These are phyloP conservation scores for Hypocreales sp. DNA, from an alignment of 2,329 filamentous ascomycete genomes.

Conservation along the genomic window DNA sequence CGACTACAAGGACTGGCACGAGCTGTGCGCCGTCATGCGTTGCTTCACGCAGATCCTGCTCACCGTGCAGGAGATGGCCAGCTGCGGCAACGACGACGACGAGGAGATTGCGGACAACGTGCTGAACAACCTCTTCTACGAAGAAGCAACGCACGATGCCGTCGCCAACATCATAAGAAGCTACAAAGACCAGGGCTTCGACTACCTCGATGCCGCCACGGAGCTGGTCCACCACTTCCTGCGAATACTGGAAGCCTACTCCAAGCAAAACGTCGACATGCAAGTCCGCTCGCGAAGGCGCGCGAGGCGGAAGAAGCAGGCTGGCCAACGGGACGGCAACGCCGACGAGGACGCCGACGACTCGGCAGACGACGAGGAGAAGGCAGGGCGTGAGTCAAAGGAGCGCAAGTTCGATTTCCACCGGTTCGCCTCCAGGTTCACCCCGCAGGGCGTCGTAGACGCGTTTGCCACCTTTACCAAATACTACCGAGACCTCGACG, in stretches of 20 bases:
- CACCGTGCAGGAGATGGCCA: slow-evolving; percentile 83
- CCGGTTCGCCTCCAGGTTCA: slow-evolving; percentile 66
- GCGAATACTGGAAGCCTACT: slow-evolving; percentile 81
- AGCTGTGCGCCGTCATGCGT: slow-evolving; percentile 75
- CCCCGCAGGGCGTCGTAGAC: slow-evolving; percentile 71
- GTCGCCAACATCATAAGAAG: slow-evolving; percentile 64
- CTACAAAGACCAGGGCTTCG: slow-evolving; percentile 91
- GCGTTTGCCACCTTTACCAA: slow-evolving; percentile 71
- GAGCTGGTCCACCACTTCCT: slow-evolving; percentile 86
- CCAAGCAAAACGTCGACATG: slow-evolving; percentile 87
- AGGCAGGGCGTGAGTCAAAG: slow-evolving; percentile 53
- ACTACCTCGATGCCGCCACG: slow-evolving; percentile 82
- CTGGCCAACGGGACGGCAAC: slow-evolving; percentile 26
- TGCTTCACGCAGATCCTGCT: slow-evolving; percentile 91
- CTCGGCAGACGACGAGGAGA: slow-evolving; percentile 53
- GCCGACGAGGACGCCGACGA: slow-evolving; percentile 47
- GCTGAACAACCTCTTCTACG: slow-evolving; percentile 93
- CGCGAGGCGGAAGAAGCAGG: slow-evolving; percentile 59
- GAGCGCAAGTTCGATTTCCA: slow-evolving; percentile 93
- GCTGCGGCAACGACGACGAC: slow-evolving; percentile 76
- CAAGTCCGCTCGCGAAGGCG: slow-evolving; percentile 74
- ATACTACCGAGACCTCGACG: slow-evolving; percentile 67
- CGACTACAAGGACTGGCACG: slow-evolving; percentile 75
- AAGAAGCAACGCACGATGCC: slow-evolving; percentile 83
- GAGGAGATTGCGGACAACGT: slow-evolving; percentile 98